Base-by-base conservation (phyloP, 148 eudicot species). In the Nyssa sinensis region DNA sequence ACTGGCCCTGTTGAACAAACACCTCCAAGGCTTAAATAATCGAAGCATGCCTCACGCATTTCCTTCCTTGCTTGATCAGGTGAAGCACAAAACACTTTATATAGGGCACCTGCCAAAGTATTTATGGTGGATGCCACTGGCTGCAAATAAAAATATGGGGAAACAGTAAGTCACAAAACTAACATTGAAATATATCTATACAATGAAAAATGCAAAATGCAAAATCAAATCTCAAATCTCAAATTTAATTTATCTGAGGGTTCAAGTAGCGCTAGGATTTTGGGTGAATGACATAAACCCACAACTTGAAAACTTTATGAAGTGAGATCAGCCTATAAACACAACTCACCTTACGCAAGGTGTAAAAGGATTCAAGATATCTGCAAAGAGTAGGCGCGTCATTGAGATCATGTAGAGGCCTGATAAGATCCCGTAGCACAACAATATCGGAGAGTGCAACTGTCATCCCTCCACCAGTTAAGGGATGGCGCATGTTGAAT, bases 381-480 rank as follows among this genome's bases (percentile, higher is more conserved):
- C 82, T 86, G 82, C 90, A 86, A 17, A 90, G 84, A 51, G 82
- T 71, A 69, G 81, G 41, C 2, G 94, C 84, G 78, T 90, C 91
- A 62, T 76, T 77, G 51, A 90, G 81, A 70, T 88, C 90, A 10
- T 37, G 61, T 41, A 90, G 78, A 35, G 91, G 94, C 82, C 72
- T 79, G 51, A 90, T 83, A 75, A 90, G 91, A 78, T 88, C 69
- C 5, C 94, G 85, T 31, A 90, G 76, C 47, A 90, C 84, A 24
- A 81, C 94, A 62, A 89, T 89, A 72, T 89, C 93, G 37, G 93
- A 82, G 27, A 89, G 76, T 21, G 93, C 93, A 19, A 89, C 93
- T 16, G 93, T 89, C 91, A 89, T 89, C 77, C 93, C 93, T 49
- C 93, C 93, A 51, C 93, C 91, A 41, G 91, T 89, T 76, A 89